Conservation (phyloP, 169 alveolate species). For the Ichthyophthirius multifiliis region DNA sequence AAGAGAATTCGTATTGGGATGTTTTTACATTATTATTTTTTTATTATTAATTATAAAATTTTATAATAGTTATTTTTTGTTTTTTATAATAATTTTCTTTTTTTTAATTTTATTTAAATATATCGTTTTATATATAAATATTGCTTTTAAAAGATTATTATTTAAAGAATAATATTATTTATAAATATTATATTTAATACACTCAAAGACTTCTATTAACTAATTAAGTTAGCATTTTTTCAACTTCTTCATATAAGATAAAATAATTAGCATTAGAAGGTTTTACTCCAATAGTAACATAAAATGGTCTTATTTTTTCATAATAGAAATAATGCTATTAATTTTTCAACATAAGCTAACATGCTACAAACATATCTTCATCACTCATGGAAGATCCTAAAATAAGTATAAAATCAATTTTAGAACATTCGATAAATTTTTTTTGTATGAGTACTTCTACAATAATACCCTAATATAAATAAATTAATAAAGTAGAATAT, state of each 20-base stretch:
- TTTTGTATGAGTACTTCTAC: background rate
- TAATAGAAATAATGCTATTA: background rate
- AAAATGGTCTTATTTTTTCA: background rate
- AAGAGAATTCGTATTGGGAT: too few species aligned
- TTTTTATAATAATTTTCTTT: too few species aligned
- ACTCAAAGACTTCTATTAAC: too few species aligned
- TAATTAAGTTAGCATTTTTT: too few species aligned
- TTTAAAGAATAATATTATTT: too few species aligned
- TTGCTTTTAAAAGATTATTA: too few species aligned
- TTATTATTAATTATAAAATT: background rate
- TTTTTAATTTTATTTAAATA: too few species aligned
- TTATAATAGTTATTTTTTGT: background rate
- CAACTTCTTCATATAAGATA: background rate
- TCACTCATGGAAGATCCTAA: background rate
- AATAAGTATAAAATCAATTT: background rate
- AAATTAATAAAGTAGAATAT: background rate
- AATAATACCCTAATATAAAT: background rate
- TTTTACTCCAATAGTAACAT: background rate
- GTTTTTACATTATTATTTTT: too few species aligned
- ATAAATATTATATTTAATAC: background rate
- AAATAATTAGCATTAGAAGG: background rate
- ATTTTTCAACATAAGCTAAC: background rate
- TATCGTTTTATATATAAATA: background rate
- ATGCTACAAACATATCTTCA: background rate
- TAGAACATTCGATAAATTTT: background rate